Percentiles rank a stretch among this genome's conserved stretches.
phyloP scores from a whole-genome alignment of 2,329 filamentous ascomycete species.

The Tolypocladium paradoxum region DNA sequence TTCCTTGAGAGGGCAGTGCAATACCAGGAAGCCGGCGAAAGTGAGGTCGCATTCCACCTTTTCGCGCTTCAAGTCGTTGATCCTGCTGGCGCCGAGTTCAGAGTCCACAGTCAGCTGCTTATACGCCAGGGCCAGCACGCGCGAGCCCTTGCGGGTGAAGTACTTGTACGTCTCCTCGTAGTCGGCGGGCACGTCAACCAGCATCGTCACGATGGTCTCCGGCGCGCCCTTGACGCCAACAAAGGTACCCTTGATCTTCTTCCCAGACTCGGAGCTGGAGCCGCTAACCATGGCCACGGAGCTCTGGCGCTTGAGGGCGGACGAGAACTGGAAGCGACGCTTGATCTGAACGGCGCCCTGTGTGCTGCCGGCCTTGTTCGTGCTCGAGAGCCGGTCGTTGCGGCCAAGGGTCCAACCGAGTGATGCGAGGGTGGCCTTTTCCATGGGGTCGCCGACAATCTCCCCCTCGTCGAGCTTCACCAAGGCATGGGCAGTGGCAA shows the following conservation, averaged over 20 bases:
- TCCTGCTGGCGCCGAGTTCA: slow-evolving; percentile 71
- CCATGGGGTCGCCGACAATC: slow-evolving; percentile 96
- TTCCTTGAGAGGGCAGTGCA: slow-evolving; percentile 93
- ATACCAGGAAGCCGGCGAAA: slow-evolving; percentile 90
- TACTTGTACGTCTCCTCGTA: slow-evolving; percentile 99
- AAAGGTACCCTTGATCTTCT: slow-evolving; percentile 75
- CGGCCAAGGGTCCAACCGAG: slow-evolving; percentile 88
- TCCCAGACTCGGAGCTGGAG: slow-evolving; percentile 59
- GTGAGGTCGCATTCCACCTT: slow-evolving; percentile 74
- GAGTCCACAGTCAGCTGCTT: slow-evolving; percentile 76
- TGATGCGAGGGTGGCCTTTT: slow-evolving; percentile 84
- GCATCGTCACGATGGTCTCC: slow-evolving; percentile 92
- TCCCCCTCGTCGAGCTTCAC: slow-evolving; percentile 96
- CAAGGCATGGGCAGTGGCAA: slow-evolving; percentile 88
- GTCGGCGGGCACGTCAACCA: slow-evolving; percentile 67
- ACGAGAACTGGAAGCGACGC: slow-evolving; percentile 96
- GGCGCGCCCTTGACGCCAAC: slow-evolving; percentile 94
- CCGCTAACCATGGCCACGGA: slow-evolving; percentile 76
- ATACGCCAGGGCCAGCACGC: slow-evolving; percentile 87
- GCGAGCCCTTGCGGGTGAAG: slow-evolving; percentile 90
- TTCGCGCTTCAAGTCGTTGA: slow-evolving; percentile 92
- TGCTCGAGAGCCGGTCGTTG: slow-evolving; percentile 70
- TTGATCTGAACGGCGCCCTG: slow-evolving; percentile 81
- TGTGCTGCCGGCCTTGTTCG: slow-evolving; percentile 25
- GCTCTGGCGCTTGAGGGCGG: slow-evolving; percentile 88